A percentile compares a stretch with the other conserved stretches of the same genome.
phyloP scores from a whole-genome alignment of 1,284 basidiomycete species.

The Puccinia horiana region DNA sequence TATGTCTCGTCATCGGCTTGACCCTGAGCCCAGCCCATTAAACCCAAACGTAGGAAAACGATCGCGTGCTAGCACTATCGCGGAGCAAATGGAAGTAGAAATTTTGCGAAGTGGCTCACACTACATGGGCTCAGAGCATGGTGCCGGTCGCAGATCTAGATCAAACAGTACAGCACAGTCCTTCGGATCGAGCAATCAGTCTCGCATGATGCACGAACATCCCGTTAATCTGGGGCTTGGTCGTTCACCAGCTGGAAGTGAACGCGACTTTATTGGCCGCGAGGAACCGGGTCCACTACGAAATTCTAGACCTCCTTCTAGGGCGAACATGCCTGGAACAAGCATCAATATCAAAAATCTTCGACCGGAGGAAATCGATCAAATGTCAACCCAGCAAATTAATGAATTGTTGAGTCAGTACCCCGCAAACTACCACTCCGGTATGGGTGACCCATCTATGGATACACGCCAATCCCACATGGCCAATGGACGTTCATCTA shows the following conservation, averaged over 20 bases:
- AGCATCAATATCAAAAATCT: neutral
- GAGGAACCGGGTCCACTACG: neutral
- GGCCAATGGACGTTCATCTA: neutral
- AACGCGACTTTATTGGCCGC: neutral
- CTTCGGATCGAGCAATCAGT: constrained; percentile 2
- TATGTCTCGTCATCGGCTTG: constrained; percentile 11
- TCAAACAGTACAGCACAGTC: constrained; percentile 28
- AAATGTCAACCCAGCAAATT: neutral
- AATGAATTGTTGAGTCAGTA: constrained; percentile 10
- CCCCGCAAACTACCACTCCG: neutral
- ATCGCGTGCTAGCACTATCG: constrained; percentile 15
- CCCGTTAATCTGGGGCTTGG: neutral
- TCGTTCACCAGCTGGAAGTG: constrained; percentile 1
- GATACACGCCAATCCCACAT: neutral
- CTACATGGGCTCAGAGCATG: neutral
- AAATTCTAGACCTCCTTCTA: constrained; percentile 31
- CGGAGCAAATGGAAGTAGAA: neutral
- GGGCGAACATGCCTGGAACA: neutral
- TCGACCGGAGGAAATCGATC: constrained; percentile 22
- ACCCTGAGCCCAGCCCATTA: neutral
- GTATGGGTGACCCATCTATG: neutral
- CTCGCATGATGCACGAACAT: neutral
- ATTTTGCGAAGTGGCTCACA: neutral
- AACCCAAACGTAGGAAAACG: constrained; percentile 27
- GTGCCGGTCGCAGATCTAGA: constrained; percentile 31